phyloP scores from a whole-genome alignment of 768 basidiomycete species.

The Mycena latifolia region DNA sequence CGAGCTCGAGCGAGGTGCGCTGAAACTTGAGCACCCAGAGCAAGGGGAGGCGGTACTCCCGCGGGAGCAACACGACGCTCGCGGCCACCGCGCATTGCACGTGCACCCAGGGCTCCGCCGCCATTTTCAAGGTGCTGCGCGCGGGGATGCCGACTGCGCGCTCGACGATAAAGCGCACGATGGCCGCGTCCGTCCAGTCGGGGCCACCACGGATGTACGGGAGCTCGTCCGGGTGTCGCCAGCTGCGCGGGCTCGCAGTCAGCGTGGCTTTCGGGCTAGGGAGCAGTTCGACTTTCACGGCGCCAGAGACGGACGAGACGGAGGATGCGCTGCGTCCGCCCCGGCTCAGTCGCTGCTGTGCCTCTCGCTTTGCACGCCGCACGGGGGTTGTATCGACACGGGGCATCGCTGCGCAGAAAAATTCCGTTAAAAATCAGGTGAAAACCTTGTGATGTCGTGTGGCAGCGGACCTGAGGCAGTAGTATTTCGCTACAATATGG shows the following conservation, averaged over 20 bases:
- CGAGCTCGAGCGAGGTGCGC: background rate
- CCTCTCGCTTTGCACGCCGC: slow-evolving; percentile 6
- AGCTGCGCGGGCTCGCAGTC: background rate
- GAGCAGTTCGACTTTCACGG: background rate
- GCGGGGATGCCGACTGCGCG: background rate
- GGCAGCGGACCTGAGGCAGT: background rate
- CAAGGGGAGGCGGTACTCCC: slow-evolving; percentile 19
- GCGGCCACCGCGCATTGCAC: background rate
- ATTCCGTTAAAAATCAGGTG: background rate
- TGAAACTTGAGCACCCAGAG: slow-evolving; percentile 22
- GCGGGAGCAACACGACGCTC: background rate
- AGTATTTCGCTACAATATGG: background rate
- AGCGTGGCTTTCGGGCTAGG: background rate
- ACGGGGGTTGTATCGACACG: background rate
- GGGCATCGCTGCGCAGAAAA: slow-evolving; percentile 8
- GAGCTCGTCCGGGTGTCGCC: slow-evolving; percentile 27
- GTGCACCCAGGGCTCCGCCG: background rate
- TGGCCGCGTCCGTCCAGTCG: slow-evolving; percentile 11
- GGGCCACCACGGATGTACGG: slow-evolving; percentile 1
- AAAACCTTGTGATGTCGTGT: background rate
- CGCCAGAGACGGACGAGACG: background rate
- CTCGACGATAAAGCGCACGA: slow-evolving; percentile 1
- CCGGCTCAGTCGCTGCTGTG: background rate
- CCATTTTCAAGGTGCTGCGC: background rate
- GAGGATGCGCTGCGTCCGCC: background rate